Conservation (phyloP, 345 rosid genomes). For the rapeseed (Brassica napus) region Da-Ae NC_063436.1:18043501-18044000, state of each 20-base stretch:
- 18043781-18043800: conserved; percentile 91
- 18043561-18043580: not conserved
- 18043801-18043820: conserved; percentile 99
- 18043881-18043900: conserved; percentile 88
- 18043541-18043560: conserved; percentile 51
- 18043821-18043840: conserved; percentile 96
- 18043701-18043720: not conserved
- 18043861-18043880: conserved; percentile 86
- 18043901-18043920: conserved; percentile 69
- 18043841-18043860: conserved; percentile 95
- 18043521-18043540: conserved; percentile 27
- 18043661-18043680: conserved; percentile 15
- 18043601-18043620: conserved; percentile 99
- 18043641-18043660: conserved; percentile 20
- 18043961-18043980: conserved; percentile 45
- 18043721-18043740: conserved; percentile 11
- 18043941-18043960: not conserved
- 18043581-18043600: conserved; percentile 96
- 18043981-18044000: not conserved
- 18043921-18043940: not conserved
- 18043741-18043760: conserved; percentile 7
- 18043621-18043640: conserved; percentile 39
- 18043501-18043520: not conserved
- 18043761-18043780: conserved; percentile 96
- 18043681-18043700: not conserved